phyloP scores from a whole-genome alignment of 2,329 filamentous ascomycete genomes.

The Graphilbum sp. region DNA sequence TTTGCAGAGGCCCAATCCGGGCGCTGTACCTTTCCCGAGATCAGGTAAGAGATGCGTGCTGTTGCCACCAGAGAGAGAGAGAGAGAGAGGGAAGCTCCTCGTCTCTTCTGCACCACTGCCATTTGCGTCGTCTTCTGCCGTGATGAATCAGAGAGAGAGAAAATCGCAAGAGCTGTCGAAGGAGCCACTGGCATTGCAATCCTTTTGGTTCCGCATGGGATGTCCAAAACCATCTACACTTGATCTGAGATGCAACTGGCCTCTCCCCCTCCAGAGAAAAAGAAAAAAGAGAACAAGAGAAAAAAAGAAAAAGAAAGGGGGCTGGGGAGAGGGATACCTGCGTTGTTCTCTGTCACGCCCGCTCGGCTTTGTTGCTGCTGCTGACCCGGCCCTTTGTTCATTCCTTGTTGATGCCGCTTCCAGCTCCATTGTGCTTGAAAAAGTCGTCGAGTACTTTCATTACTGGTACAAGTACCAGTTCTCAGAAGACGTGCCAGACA shows the following conservation, averaged over 20 bases:
- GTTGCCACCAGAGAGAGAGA: no score
- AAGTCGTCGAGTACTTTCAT: constrained; percentile 70
- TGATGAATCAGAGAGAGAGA: constrained; percentile 17
- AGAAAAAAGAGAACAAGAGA: no score
- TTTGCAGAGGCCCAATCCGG: constrained; percentile 50
- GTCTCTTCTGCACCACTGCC: no score
- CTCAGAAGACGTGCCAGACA: constrained; percentile 57
- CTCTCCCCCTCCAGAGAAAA: no score
- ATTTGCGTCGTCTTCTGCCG: constrained; percentile 4
- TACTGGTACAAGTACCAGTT: constrained; percentile 63
- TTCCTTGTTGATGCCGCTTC: neutral
- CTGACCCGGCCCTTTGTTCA: neutral
- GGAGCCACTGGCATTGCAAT: constrained; percentile 4
- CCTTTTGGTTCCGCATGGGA: constrained; percentile 6
- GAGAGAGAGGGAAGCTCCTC: no score
- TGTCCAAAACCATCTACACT: constrained; percentile 10
- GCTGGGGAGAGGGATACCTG: no score
- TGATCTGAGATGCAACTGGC: constrained; percentile 10
- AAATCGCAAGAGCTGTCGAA: constrained; percentile 4
- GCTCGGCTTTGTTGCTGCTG: neutral
- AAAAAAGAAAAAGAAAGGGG: no score
- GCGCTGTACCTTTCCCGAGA: constrained; percentile 52
- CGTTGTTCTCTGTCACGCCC: neutral
- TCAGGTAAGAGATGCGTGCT: constrained; percentile 44
- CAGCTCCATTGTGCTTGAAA: constrained; percentile 49